These are phyloP conservation scores for Phaeosphaeria sp. DNA, from an alignment of 2,329 filamentous ascomycete species.

Conservation along the genomic window DNA sequence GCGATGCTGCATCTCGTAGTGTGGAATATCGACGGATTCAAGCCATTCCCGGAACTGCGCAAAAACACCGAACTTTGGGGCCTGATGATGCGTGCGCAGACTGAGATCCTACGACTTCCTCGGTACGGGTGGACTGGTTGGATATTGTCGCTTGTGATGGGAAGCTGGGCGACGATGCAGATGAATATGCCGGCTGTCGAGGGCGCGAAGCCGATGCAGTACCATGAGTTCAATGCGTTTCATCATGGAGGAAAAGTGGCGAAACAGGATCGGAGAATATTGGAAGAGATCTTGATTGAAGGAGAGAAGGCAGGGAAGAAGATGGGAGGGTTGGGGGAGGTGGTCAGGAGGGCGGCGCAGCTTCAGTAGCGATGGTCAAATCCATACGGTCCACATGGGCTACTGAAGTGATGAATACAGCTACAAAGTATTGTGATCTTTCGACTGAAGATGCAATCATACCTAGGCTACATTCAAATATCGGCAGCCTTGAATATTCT, in stretches of 20 bases:
- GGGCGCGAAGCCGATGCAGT: slow-evolving; percentile 12
- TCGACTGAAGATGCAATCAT: too few species aligned
- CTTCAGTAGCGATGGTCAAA: background rate
- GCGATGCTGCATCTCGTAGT: slow-evolving; percentile 20
- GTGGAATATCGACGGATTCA: slow-evolving; percentile 22
- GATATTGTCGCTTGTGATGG: slow-evolving; percentile 19
- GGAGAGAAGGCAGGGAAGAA: slow-evolving; percentile 21
- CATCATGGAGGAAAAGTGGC: slow-evolving; percentile 28
- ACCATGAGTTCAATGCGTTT: slow-evolving; percentile 27
- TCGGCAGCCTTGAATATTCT: too few species aligned
- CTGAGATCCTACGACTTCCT: slow-evolving; percentile 20
- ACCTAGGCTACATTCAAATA: too few species aligned
- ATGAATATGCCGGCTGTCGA: background rate
- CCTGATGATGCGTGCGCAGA: slow-evolving; percentile 21
- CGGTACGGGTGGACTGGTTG: slow-evolving; percentile 27
- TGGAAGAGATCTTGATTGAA: slow-evolving; percentile 20
- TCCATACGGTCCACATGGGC: too few species aligned
- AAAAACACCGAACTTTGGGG: slow-evolving; percentile 18
- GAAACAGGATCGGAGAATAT: slow-evolving; percentile 19
- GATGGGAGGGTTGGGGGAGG: slow-evolving; percentile 20
- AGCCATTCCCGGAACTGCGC: slow-evolving; percentile 10
- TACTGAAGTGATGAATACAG: too few species aligned
- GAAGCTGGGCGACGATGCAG: slow-evolving; percentile 19
- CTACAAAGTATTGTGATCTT: too few species aligned
- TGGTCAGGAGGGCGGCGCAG: slow-evolving; percentile 3